These are phyloP conservation scores for Citrus trifoliata DNA, from an alignment of 345 rosid genomes.

Conservation along the genomic window DNA sequence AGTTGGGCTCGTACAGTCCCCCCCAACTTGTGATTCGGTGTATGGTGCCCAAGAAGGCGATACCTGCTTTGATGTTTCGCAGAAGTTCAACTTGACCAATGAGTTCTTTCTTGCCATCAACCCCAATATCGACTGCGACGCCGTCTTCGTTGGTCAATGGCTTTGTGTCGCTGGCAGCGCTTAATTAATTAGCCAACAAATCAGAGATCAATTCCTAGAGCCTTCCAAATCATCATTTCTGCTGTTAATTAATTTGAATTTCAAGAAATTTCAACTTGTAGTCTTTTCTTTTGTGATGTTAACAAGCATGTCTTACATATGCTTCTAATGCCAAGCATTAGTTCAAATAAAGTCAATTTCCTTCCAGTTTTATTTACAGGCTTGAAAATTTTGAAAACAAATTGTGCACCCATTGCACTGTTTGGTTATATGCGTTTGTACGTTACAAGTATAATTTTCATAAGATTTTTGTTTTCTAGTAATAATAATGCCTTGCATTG, in stretches of 20 bases:
- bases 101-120: conserved; percentile 15
- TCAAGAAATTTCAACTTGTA: background rate
- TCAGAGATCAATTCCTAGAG: background rate
- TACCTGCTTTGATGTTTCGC: conserved; percentile 2
- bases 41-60: conserved; percentile 7
- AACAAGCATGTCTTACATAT: background rate
- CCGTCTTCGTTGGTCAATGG: conserved; percentile 38
- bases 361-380: background rate
- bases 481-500: too few species aligned
- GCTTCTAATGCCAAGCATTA: background rate
- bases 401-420: background rate
- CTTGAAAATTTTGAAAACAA: background rate
- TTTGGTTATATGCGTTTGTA: background rate
- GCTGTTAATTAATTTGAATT: background rate
- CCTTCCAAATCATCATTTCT: background rate
- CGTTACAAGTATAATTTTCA: background rate
- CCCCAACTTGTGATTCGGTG: conserved; percentile 11
- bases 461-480: too few species aligned
- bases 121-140: conserved; percentile 31
- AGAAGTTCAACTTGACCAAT: background rate
- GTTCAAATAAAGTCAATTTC: background rate
- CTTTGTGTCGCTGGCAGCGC: conserved; percentile 28
- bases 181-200: background rate
- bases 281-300: background rate
- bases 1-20: background rate